Conservation (phyloP, 176 grass and related monocot genomes). For the Zoysia japonica region DNA sequence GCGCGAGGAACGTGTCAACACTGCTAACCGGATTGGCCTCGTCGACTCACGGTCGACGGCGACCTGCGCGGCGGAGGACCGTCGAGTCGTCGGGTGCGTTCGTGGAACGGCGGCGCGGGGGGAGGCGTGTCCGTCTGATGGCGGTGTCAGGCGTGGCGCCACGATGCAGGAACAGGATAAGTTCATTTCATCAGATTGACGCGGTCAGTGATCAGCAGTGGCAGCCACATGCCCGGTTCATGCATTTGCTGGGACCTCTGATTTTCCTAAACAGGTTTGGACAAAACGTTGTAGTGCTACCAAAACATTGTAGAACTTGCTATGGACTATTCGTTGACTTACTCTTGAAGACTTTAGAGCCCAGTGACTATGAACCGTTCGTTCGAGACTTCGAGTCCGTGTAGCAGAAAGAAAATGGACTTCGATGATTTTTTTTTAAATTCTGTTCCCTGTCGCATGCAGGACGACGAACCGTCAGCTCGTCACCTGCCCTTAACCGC, state of each 20-base stretch:
- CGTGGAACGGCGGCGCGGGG: background rate
- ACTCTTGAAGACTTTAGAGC: background rate
- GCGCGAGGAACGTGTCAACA: background rate
- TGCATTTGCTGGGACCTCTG: background rate
- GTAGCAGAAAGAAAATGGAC: background rate
- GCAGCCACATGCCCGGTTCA: slow-evolving; percentile 6
- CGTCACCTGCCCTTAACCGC: background rate
- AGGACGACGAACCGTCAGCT: background rate
- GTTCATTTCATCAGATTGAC: background rate
- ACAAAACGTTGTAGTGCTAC: background rate
- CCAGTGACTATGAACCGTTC: background rate
- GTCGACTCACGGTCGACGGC: background rate
- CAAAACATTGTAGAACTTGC: background rate
- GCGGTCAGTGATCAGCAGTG: background rate
- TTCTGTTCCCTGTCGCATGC: background rate
- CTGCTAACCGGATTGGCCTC: background rate
- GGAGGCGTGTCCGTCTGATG: too few species aligned
- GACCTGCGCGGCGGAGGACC: background rate
- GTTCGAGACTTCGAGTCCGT: background rate
- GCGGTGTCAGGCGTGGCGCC: too few species aligned
- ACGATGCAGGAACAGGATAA: too few species aligned
- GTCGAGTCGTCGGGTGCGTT: background rate
- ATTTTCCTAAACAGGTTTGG: background rate
- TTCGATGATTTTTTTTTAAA: background rate
- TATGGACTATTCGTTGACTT: background rate